Percentiles rank a stretch among this genome's conserved stretches.
Conservation (phyloP, 2,329 filamentous ascomycete species). For the Colletotrichum coccodes region DNA sequence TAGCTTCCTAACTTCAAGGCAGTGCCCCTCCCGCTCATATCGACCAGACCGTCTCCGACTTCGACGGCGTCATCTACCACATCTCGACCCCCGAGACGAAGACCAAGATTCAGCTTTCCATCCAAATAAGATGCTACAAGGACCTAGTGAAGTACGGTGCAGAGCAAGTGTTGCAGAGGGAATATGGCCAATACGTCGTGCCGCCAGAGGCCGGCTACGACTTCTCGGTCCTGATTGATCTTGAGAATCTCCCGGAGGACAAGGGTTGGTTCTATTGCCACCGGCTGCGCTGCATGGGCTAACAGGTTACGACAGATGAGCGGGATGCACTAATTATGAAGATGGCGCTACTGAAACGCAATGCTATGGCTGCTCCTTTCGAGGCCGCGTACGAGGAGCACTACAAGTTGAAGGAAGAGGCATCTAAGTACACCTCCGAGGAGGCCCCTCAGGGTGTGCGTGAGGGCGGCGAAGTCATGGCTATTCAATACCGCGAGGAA, state of each 20-base stretch:
- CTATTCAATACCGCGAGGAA: slow-evolving; percentile 98
- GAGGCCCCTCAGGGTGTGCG: slow-evolving; percentile 89
- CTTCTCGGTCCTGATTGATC: slow-evolving; percentile 91
- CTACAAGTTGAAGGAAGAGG: slow-evolving; percentile 85
- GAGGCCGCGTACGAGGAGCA: slow-evolving; percentile 97
- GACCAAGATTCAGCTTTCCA: slow-evolving; percentile 92
- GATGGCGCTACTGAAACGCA: slow-evolving; percentile 93
- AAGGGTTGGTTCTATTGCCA: slow-evolving; percentile 65
- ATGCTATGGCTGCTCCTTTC: slow-evolving; percentile 98
- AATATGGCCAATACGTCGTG: slow-evolving; percentile 94
- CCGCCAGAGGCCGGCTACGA: slow-evolving; percentile 91
- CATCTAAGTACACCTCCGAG: slow-evolving; percentile 92
- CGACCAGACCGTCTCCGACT: slow-evolving; percentile 98
- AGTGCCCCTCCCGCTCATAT: slow-evolving; percentile 89
- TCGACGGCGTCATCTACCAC: slow-evolving; percentile 98
- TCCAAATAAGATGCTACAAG: slow-evolving; percentile 93
- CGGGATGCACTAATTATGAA: slow-evolving; percentile 87
- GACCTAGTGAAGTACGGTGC: slow-evolving; percentile 95
- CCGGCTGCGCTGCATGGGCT: background rate
- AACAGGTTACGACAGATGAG: slow-evolving; percentile 66
- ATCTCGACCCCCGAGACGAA: slow-evolving; percentile 96
- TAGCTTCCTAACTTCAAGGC: slow-evolving; percentile 50
- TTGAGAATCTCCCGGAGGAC: slow-evolving; percentile 85
- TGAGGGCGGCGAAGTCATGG: slow-evolving; percentile 92
- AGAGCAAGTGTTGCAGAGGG: slow-evolving; percentile 87